Percentiles rank a stretch among this genome's conserved stretches.
Evolutionary conservation across 768 basidiomycete species (phyloP).

Genomic region (Omphalotus guepiniiformis): DNA sequence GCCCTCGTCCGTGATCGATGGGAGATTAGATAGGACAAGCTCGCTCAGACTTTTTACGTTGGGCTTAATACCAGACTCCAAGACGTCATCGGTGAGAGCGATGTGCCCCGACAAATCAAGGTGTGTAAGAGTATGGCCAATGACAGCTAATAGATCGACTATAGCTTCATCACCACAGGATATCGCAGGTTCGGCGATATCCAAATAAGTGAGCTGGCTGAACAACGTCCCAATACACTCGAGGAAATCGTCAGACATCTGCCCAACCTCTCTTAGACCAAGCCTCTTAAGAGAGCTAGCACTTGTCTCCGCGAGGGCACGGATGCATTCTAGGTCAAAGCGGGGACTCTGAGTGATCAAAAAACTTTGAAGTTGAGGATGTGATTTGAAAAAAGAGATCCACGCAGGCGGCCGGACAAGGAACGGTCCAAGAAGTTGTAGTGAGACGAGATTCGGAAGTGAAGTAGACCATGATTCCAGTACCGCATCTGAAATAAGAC

Average conservation of each 20-base stretch:
- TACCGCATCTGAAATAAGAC: conserved; percentile 65
- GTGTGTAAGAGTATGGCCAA: conserved; percentile 53
- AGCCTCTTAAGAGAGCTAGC: conserved; percentile 54
- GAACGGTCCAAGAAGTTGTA: conserved; percentile 88
- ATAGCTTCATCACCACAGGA: conserved; percentile 56
- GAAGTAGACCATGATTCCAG: conserved; percentile 54
- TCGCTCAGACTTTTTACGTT: conserved; percentile 43
- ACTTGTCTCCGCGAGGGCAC: conserved; percentile 53
- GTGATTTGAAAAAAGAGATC: conserved; percentile 66
- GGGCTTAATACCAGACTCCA: conserved; percentile 55
- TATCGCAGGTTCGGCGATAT: conserved; percentile 59
- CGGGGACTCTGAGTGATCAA: conserved; percentile 83
- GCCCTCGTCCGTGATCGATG: conserved; percentile 66
- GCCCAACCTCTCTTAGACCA: conserved; percentile 73
- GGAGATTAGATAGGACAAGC: conserved; percentile 52
- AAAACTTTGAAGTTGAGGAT: conserved; percentile 64
- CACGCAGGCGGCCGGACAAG: conserved; percentile 73
- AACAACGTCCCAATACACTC: conserved; percentile 44
- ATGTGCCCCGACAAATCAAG: conserved; percentile 73
- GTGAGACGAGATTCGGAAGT: conserved; percentile 59
- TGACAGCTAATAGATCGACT: conserved; percentile 44
- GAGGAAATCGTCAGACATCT: conserved; percentile 64
- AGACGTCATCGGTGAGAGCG: conserved; percentile 54
- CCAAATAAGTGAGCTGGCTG: conserved; percentile 49
- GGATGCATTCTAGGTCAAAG: conserved; percentile 69